Evolutionary conservation across 2,329 filamentous ascomycete genomes (phyloP).

Genomic region (Fusarium chuoi): DNA sequence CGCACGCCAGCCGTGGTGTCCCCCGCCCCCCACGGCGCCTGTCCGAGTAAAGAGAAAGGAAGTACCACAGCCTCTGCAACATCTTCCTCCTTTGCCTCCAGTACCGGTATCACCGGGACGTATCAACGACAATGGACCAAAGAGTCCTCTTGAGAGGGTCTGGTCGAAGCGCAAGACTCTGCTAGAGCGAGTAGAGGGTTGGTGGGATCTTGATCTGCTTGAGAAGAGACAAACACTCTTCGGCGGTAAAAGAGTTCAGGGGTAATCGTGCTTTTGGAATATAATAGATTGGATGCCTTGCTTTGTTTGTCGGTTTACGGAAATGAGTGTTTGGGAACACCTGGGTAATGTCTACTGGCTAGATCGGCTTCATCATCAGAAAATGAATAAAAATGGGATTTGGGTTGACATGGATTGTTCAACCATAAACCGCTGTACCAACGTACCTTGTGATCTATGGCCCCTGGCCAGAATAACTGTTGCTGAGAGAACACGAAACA

Average conservation of each 20-base stretch:
- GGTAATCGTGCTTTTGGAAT: slow-evolving; percentile 14
- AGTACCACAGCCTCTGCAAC: slow-evolving; percentile 42
- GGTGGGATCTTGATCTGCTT: slow-evolving; percentile 64
- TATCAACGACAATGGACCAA: slow-evolving; percentile 25
- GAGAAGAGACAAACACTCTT: slow-evolving; percentile 56
- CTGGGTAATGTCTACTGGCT: slow-evolving; percentile 46
- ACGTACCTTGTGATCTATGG: not conserved
- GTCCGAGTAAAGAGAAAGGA: slow-evolving; percentile 41
- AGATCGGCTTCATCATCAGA: slow-evolving; percentile 35
- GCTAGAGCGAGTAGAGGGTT: slow-evolving; percentile 61
- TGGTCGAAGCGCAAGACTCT: slow-evolving; percentile 59
- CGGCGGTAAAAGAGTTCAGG: slow-evolving; percentile 35
- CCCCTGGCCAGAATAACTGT: too few relatives aligned
- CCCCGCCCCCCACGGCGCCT: slow-evolving; percentile 52
- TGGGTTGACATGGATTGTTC: slow-evolving; percentile 14
- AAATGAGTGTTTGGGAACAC: slow-evolving; percentile 19
- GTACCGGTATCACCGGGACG: slow-evolving; percentile 35
- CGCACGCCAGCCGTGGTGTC: slow-evolving; percentile 44
- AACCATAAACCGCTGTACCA: not conserved
- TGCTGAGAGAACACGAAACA: not conserved
- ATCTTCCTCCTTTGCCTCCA: slow-evolving; percentile 47
- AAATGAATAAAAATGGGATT: slow-evolving; percentile 34
- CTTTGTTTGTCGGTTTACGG: slow-evolving; percentile 16
- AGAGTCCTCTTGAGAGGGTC: slow-evolving; percentile 42
- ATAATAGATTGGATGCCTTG: slow-evolving; percentile 31